Evolutionary conservation across 495 filamentous ascomycete genomes (phyloP), one percentile per base, ranked within the genome.

Genomic region (Penicillium nucicola): DNA sequence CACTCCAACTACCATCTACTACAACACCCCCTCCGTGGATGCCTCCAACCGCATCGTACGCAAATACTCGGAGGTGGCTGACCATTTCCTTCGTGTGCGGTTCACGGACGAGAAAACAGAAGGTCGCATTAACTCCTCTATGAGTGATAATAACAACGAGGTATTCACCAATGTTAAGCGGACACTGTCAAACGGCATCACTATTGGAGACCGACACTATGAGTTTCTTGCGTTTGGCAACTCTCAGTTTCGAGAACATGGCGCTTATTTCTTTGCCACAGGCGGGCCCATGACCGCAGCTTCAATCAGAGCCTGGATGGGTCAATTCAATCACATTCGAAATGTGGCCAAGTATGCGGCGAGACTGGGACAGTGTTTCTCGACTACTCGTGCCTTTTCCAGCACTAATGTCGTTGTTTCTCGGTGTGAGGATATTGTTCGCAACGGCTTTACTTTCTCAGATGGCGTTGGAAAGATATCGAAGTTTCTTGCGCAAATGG

Each of bases 381-480:
- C 93, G 0, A 97, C 93, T 0, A 97, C 93, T 0, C 76, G 87
- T 39, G 82, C 86, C 19, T 79, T 95, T 40, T 67, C 74, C 11
- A 57, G 65, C 1, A 71, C 58, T 35, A 49, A 57, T 4, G 69
- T 69, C 1, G 64, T 65, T 2, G 65, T 81, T 15, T 68, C 70
- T 15, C 55, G 66, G 11, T 74, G 84, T 31, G 57, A 71, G 2
- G 93, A 97, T 48, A 74, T 96, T 6, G 71, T 79, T 32, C 77
- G 78, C 5, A 82, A 85, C 39, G 79, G 75, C 0, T 84, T 77
- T 62, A 82, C 65, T 41, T 97, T 97, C 64, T 91, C 90, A 1
- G 93, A 98, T 64, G 95, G 93, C 3, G 89, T 98, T 35, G 95
- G 95, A 11, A 95, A 89, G 67, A 93, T 99, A 28, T 96, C 92